Base-by-base conservation (phyloP, 768 basidiomycete genomes). In the Suillus lakei region DNA sequence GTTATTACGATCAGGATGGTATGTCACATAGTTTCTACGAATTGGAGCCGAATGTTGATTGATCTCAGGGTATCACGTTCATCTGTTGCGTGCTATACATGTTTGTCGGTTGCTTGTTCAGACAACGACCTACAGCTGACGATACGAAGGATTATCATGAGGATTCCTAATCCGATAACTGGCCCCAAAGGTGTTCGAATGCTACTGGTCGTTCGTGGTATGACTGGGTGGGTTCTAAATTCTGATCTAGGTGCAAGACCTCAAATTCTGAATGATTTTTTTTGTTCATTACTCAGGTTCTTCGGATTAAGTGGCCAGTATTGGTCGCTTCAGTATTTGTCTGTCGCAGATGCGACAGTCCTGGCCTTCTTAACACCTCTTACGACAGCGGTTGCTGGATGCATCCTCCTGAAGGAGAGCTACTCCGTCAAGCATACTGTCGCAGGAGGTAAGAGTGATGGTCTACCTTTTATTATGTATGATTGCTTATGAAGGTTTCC, bases 291-390 rank as follows among this genome's bases (percentile, higher is more conserved):
- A 26, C 2, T n/a, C 50, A 69, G 92, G 89, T 96, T 93, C 73
- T 84, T 92, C 62, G 90, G 89, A 5, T 76, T 93, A 7, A 86
- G 86, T 64, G 87, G 88, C 16, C 78, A 85, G 21, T 91, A 91
- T 73, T 90, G 86, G 70, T 86, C 91, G 0, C 77, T 94, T 12
- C 82, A 87, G 74, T 92, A 89, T 74, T 83, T 95, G 4, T 90
- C 91, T 0, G 80, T 96, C 0, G 90, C 90, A 1, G 94, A 96
- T 72, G 86, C 91, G 0, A 89, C 88, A 0, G 90, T 91, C 7
- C 78, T 97, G 53, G 87, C 88, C 95, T 78, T 79, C 96, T n/a
- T n/a, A n/a, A n/a, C n/a, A n/a, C n/a, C n/a, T n/a, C n/a, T n/a
- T n/a, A n/a, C n/a, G n/a, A n/a, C n/a, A n/a, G n/a, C n/a, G n/a